Percentiles rank a stretch among this genome's conserved stretches.
Evolutionary conservation across 1,284 basidiomycete genomes (phyloP).

Genomic region (Leccinum laetum): DNA sequence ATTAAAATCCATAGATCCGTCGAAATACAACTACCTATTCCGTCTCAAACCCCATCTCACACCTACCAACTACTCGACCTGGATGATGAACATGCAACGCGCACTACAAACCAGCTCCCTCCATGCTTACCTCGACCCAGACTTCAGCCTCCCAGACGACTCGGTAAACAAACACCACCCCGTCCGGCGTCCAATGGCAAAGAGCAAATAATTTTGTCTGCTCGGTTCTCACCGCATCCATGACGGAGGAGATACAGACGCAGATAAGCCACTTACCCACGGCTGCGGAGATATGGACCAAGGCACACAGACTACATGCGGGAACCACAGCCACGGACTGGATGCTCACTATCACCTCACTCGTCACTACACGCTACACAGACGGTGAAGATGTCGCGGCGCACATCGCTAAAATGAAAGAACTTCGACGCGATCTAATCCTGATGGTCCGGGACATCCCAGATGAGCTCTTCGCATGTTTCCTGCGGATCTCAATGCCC

Average conservation of each 20-base stretch:
- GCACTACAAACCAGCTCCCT: slow-evolving; percentile 1
- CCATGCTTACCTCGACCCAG: background rate
- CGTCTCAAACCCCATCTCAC: background rate
- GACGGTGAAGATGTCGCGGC: background rate
- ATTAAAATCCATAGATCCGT: slow-evolving; percentile 8
- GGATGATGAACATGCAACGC: background rate
- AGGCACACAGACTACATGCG: background rate
- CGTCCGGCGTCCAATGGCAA: slow-evolving; percentile 3
- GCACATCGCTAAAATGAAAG: slow-evolving; percentile 11
- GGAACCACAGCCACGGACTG: slow-evolving; percentile 6
- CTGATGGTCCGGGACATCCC: slow-evolving; percentile 2
- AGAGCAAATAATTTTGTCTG: slow-evolving; percentile 5
- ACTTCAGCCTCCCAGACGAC: background rate
- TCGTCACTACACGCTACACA: background rate
- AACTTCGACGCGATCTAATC: background rate
- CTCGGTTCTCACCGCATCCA: background rate
- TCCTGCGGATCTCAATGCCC: slow-evolving; percentile 13
- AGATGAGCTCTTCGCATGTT: slow-evolving; percentile 6
- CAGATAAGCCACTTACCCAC: slow-evolving; percentile 1
- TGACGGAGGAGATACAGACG: slow-evolving; percentile 1
- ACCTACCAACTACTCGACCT: slow-evolving; percentile 1
- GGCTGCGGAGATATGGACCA: slow-evolving; percentile 1
- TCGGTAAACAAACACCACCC: background rate
- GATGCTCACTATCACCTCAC: background rate
- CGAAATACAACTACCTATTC: slow-evolving; percentile 6